These are phyloP conservation scores for Baorangia bicolor DNA, from an alignment of 768 basidiomycete genomes.

Conservation along the genomic window DNA sequence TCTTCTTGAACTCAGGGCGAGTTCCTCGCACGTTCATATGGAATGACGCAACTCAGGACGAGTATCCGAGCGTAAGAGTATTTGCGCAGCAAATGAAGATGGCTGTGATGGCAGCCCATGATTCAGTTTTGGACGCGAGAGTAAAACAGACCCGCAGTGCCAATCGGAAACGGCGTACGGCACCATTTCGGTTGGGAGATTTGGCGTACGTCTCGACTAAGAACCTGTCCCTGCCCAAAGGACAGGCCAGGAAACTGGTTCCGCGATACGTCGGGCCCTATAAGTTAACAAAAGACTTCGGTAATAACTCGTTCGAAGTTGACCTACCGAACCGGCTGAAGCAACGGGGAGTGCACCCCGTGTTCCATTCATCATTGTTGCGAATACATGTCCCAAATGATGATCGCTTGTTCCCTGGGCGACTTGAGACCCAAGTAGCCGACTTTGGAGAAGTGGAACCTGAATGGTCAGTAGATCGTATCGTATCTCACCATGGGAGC, in stretches of 20 bases:
- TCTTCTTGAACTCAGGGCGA: slow-evolving; percentile 11
- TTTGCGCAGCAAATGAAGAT: slow-evolving; percentile 30
- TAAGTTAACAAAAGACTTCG: slow-evolving; percentile 9
- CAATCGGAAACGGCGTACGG: slow-evolving; percentile 18
- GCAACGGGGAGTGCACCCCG: slow-evolving; percentile 26
- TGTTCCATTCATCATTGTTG: slow-evolving; percentile 35
- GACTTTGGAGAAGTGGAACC: slow-evolving; percentile 7
- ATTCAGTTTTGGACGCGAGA: slow-evolving; percentile 27
- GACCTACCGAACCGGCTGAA: slow-evolving; percentile 29
- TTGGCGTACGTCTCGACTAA: not conserved
- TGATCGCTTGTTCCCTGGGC: slow-evolving; percentile 26
- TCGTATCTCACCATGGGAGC: not conserved
- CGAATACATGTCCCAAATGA: slow-evolving; percentile 26
- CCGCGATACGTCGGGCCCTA: not conserved
- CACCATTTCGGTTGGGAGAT: not conserved
- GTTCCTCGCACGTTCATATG: slow-evolving; percentile 19
- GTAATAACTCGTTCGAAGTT: slow-evolving; percentile 13
- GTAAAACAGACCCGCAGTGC: slow-evolving; percentile 35
- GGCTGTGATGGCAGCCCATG: slow-evolving; percentile 33
- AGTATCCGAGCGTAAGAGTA: slow-evolving; percentile 27
- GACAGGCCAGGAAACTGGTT: rapidly evolving
- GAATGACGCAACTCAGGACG: slow-evolving; percentile 1
- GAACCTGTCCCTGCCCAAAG: not conserved
- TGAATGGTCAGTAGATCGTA: not conserved
- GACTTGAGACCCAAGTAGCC: slow-evolving; percentile 13